Percentiles rank a stretch among this genome's conserved stretches.
These are phyloP conservation scores for Guillardia theta DNA, from an alignment of 78 protist species.

Conservation along the genomic window DNA sequence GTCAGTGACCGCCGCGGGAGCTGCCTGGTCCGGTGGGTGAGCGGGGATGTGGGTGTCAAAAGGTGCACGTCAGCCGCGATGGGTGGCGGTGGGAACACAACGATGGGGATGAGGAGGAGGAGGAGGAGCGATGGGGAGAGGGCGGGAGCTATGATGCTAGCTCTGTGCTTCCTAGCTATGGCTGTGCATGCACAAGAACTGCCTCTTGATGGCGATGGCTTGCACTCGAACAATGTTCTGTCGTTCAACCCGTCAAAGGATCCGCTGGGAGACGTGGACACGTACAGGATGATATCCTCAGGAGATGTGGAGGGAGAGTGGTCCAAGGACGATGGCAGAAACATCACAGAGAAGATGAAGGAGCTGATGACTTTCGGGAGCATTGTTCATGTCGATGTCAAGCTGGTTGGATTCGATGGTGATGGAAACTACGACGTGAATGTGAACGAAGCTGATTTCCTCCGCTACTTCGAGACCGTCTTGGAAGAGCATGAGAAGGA, in stretches of 20 bases:
- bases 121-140: no score
- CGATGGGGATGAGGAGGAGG: no score
- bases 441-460: neutral
- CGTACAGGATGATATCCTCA: neutral
- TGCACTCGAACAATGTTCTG: neutral
- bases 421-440: neutral
- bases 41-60: no score
- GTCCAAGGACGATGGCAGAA: conserved; percentile 31
- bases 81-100: no score
- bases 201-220: neutral
- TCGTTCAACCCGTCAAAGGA: conserved; percentile 17
- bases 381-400: conserved; percentile 28
- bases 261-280: conserved; percentile 31
- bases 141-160: no score
- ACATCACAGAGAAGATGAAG: neutral
- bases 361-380: conserved; percentile 4
- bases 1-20: no score
- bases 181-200: no score
- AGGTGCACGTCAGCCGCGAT: no score
- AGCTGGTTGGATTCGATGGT: conserved; percentile 30
- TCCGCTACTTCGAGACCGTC: conserved; percentile 16
- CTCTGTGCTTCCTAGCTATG: no score
- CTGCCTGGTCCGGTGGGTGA: no score
- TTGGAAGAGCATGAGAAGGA: conserved; percentile 3
- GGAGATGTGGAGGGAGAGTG: conserved; percentile 31